Evolutionary conservation across 2,329 filamentous ascomycete genomes (phyloP).

Genomic region (Cucurbitaria berberidis): DNA sequence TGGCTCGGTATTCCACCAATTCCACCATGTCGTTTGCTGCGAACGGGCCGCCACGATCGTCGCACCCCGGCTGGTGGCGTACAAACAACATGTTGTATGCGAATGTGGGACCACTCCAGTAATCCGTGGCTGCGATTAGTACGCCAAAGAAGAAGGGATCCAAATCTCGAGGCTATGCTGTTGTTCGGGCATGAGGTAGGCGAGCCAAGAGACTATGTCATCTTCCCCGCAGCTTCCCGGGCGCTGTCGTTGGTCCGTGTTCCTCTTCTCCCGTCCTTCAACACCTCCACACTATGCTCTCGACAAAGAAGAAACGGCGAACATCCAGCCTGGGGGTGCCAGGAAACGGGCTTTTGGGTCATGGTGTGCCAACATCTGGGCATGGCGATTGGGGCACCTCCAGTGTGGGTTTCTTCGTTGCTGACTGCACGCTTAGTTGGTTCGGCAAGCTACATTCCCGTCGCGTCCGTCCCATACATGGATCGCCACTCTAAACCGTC

Average conservation of each 20-base stretch:
- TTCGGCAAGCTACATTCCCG: not conserved
- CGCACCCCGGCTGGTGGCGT: constrained; percentile 7
- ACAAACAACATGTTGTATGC: constrained; percentile 1
- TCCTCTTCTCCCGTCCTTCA: constrained; percentile 8
- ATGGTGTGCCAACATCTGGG: constrained; percentile 1
- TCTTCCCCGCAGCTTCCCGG: constrained; percentile 20
- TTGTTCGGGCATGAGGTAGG: constrained; percentile 3
- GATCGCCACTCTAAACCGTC: not conserved
- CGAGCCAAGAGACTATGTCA: constrained; percentile 15
- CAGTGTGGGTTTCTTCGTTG: too few relatives aligned
- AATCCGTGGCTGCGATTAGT: constrained; percentile 7
- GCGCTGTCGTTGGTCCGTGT: constrained; percentile 7
- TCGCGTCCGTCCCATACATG: not conserved
- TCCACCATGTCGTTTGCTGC: not conserved
- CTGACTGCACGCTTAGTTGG: not conserved
- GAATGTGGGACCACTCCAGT: not conserved
- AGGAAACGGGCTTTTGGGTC: constrained; percentile 11
- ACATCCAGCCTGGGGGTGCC: not conserved
- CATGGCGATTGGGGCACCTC: not conserved
- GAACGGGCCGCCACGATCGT: not conserved
- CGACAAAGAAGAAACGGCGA: not conserved
- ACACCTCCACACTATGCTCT: constrained; percentile 1
- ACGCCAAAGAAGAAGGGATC: constrained; percentile 5
- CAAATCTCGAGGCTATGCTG: constrained; percentile 8
- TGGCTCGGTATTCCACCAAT: constrained; percentile 2